Base-by-base conservation (phyloP, 2,329 filamentous ascomycete species). In the Cercospora sp. region DNA sequence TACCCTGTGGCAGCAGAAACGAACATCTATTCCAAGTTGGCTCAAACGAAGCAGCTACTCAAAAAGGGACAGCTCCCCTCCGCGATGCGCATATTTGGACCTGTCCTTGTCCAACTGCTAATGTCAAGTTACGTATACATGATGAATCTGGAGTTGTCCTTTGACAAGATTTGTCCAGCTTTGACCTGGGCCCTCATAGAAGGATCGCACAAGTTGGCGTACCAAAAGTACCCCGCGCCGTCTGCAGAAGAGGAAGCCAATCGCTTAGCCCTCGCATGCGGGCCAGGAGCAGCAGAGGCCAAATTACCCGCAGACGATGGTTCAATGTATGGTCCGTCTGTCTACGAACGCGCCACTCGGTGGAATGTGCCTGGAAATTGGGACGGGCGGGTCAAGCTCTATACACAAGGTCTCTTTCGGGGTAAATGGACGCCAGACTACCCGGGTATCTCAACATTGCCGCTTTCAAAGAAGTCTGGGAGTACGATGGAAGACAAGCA, bases 381-480 rank as follows among this genome's bases (percentile, higher is more conserved):
- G 78, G 76, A 80, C 12, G 80, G 86, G 69, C 84, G 84, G 73
- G 82, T 85, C 26, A 77, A 80, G 12, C 82, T 87, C 64, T 89
- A 88, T 75, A 82, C 85, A 33, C 81, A 88, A 53, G 82, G 82
- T 2, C 78, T 86, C 0, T 76, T 81, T 20, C 68, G 75, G 3
- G 76, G 76, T 0, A 76, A 74, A 12, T 89, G 87, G 87, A 77
- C 30, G 18, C 64, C 57, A n/a, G 61, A 40, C 40, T 66, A 63
- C 51, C 59, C 65, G 66, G 60, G 79, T 36, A 33, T 30, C 23
- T 45, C 42, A 20, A 10, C 60, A 23, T 13, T 31, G 18, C 26
- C 18, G 8, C 59, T 61, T 7, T 48, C 23, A 9, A 16, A 53
- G 1, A 82, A 28, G 18, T 79, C 81, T 6, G 80, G 9, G 10